Conservation (phyloP, 805 yeast genomes). For the Candida nonsorbophila region DNA sequence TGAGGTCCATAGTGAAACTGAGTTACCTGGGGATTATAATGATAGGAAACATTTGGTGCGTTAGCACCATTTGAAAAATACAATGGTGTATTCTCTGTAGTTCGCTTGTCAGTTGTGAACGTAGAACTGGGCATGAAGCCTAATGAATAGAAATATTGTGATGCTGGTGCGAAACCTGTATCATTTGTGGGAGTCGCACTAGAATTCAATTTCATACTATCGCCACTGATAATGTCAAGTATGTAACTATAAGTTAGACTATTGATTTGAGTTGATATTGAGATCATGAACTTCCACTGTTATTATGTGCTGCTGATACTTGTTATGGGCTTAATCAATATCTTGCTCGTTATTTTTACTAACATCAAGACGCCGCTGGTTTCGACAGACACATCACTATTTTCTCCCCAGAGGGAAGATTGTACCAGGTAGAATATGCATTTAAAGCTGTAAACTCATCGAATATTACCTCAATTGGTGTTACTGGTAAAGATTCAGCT, state of each 20-base stretch:
- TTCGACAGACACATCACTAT: conserved; percentile 98
- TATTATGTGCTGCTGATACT: background rate
- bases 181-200: too few species aligned
- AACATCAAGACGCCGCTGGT: conserved; percentile 71
- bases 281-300: background rate
- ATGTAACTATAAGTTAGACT: conserved; percentile 8
- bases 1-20: conserved; percentile 85
- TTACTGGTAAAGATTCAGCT: conserved; percentile 80
- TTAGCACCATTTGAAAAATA: conserved; percentile 16
- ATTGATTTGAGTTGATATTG: background rate
- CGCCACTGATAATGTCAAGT: conserved; percentile 21
- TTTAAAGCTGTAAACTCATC: conserved; percentile 94
- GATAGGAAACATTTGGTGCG: conserved; percentile 73
- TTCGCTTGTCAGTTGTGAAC: conserved; percentile 28
- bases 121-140: too few species aligned
- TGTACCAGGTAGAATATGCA: conserved; percentile 97
- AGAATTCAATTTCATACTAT: too few species aligned
- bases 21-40: conserved; percentile 75
- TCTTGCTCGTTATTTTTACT: conserved; percentile 21
- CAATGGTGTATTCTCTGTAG: conserved; percentile 26
- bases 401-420: conserved; percentile 96
- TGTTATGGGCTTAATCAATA: background rate
- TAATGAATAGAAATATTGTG: too few species aligned
- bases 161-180: too few species aligned
- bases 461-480: conserved; percentile 82